phyloP scores from a whole-genome alignment of 805 yeast genomes.

The Nakazawaea molendinolei region DNA sequence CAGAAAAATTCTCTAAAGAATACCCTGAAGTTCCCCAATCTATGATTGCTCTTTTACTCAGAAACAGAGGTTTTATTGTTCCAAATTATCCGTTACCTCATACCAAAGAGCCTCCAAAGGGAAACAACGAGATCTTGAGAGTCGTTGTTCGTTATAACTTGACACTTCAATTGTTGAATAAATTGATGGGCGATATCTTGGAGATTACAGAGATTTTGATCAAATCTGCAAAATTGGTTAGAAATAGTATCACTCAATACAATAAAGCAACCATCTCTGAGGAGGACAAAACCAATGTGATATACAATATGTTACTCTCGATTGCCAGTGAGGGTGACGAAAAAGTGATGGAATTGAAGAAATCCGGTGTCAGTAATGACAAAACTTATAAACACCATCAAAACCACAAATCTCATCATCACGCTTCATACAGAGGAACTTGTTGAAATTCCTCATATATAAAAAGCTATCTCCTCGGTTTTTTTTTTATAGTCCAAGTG shows the following conservation, averaged over 20 bases:
- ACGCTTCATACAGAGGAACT: slow-evolving; percentile 23
- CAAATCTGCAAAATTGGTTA: slow-evolving; percentile 36
- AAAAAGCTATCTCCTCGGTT: too few species aligned
- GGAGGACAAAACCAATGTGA: slow-evolving; percentile 23
- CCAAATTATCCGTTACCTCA: slow-evolving; percentile 83
- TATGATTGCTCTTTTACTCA: slow-evolving; percentile 60
- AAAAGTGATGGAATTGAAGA: slow-evolving; percentile 25
- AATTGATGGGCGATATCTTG: slow-evolving; percentile 56
- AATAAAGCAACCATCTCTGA: slow-evolving; percentile 10
- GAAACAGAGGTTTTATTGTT: slow-evolving; percentile 79
- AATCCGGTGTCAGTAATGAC: neutral
- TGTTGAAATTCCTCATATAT: slow-evolving; percentile 16
- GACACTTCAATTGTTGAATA: slow-evolving; percentile 52
- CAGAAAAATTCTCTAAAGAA: slow-evolving; percentile 44
- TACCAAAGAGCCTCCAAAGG: slow-evolving; percentile 35
- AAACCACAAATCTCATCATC: slow-evolving; percentile 13
- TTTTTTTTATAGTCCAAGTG: too few species aligned
- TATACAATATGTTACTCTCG: slow-evolving; percentile 43
- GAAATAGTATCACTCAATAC: slow-evolving; percentile 19
- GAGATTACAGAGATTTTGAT: slow-evolving; percentile 46
- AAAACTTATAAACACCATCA: slow-evolving; percentile 2
- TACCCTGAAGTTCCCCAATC: slow-evolving; percentile 84
- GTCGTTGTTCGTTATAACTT: slow-evolving; percentile 75
- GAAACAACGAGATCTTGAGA: slow-evolving; percentile 64
- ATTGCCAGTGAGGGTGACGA: slow-evolving; percentile 52